A percentile compares a stretch with the other conserved stretches of the same genome.
phyloP scores from a whole-genome alignment of 2,329 filamentous ascomycete species.

The Aspergillus viridinutans region DNA sequence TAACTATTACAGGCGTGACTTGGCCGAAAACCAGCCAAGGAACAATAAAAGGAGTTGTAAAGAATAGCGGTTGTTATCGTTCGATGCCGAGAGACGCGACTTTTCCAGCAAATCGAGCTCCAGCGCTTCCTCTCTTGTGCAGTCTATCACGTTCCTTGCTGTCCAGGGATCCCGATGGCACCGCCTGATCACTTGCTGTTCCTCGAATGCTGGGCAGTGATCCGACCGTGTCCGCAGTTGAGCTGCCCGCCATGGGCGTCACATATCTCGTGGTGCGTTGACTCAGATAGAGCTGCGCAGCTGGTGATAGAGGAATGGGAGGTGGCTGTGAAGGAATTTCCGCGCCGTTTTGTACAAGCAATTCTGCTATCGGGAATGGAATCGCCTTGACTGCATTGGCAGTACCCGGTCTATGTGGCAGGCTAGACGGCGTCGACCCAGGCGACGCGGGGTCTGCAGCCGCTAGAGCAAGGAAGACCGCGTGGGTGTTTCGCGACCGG shows the following conservation, averaged over 20 bases:
- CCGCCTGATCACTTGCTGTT: constrained; percentile 23
- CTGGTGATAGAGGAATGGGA: constrained; percentile 75
- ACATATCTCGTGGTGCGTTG: constrained; percentile 57
- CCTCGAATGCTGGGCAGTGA: constrained; percentile 55
- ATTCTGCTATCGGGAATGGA: constrained; percentile 83
- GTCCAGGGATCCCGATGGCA: constrained; percentile 28
- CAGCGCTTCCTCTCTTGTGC: constrained; percentile 75
- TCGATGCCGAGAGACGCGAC: constrained; percentile 43
- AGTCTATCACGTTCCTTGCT: constrained; percentile 62
- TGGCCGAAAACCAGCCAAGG: constrained; percentile 1
- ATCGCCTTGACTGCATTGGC: constrained; percentile 44
- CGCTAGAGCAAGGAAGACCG: constrained; percentile 84
- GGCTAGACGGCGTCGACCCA: constrained; percentile 39
- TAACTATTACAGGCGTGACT: constrained; percentile 10
- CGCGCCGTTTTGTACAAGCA: constrained; percentile 89
- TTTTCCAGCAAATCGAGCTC: constrained; percentile 60
- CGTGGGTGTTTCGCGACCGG: constrained; percentile 80
- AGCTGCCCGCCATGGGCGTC: constrained; percentile 40
- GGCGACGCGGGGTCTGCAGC: constrained; percentile 87
- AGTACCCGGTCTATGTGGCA: constrained; percentile 24
- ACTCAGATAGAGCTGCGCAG: constrained; percentile 79
- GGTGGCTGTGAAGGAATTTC: constrained; percentile 73
- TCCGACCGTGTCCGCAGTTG: constrained; percentile 53
- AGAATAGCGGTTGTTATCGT: constrained; percentile 26
- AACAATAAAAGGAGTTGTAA: constrained; percentile 8